Percentiles rank a stretch among this genome's conserved stretches.
Evolutionary conservation across 202 grass and related monocot species (phyloP).

Genomic region (Zizania palustris): DNA sequence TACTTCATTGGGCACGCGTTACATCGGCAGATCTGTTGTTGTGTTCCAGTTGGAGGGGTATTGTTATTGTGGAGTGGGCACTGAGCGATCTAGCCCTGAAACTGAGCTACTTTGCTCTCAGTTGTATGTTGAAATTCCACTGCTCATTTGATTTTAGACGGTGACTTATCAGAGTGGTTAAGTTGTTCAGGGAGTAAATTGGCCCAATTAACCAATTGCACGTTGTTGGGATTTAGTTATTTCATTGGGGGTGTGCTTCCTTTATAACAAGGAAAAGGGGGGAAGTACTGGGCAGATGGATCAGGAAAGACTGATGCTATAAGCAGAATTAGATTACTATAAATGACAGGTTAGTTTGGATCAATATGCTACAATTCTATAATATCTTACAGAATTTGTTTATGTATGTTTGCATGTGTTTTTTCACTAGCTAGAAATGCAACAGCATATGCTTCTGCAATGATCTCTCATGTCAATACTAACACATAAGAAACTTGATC

Average conservation of each 20-base stretch:
- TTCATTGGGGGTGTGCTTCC: not conserved
- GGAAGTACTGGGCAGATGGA: not conserved
- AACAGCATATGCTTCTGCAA: not conserved
- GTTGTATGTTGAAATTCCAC: not conserved
- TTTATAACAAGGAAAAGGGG: not conserved
- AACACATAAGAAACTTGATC: not conserved
- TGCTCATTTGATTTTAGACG: not conserved
- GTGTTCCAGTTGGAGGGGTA: not conserved
- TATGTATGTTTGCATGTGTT: not conserved
- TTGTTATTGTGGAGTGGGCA: too few species aligned
- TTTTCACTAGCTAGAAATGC: not conserved
- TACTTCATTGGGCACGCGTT: not conserved
- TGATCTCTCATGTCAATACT: not conserved
- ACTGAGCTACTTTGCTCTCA: not conserved
- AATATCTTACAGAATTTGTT: too few species aligned
- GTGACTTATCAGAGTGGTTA: not conserved
- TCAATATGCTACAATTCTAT: not conserved
- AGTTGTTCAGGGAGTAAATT: not conserved
- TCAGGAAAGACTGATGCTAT: not conserved
- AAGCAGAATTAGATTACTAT: not conserved
- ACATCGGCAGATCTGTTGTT: slow-evolving; percentile 18
- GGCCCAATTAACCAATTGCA: not conserved
- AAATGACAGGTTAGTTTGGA: not conserved
- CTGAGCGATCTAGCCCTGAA: not conserved
- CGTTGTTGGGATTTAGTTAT: not conserved